Base-by-base conservation (phyloP, 2,329 filamentous ascomycete species). In the Grosmannia serpens region DNA sequence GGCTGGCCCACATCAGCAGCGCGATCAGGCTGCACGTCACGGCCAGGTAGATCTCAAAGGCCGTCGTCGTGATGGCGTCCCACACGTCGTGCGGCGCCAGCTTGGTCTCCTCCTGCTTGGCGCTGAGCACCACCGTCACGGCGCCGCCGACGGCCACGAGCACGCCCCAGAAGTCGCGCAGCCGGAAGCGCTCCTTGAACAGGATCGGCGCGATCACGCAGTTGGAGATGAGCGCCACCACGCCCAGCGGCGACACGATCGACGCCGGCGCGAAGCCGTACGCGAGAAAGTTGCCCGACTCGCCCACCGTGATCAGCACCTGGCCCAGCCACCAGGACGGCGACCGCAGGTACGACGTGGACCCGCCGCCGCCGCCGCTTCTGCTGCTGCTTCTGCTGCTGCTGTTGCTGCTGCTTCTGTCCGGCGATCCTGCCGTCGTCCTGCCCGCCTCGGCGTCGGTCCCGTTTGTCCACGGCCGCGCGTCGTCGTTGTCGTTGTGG, bases 191-290 rank as follows among this genome's bases (percentile, higher is more conserved):
- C 73, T 99, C 94, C 68, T 96, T 91, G 64, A 99, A 86, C 77
- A 99, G 85, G 62, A 94, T 85, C 0, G 94, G 94, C 2, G 94
- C 94, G 69, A 99, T 96, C 61, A 99, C 83, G 71, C 94, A 99
- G 73, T 99, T 99, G 51, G 91, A 96, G 52, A 99, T 86, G 62
- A 99, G 77, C 2, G 94, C 94, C 15, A 99, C 94, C n/a, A 99
- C 94, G 11, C 94, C 94, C 7, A 99, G 78, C 0, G 94, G 94
- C 38, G 91, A 96, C 49, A 99, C 94, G 66, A 99, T 96, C 17
- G 94, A 97, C 9, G 94, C 94, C 4, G 94, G 94, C 33, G 94
- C 94, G 70, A 99, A 99, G 27, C 94, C 94, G 68, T 99, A 99
- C 0, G 94, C 94, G 62, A 99, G 75, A 68, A 99, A 99, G 70